Evolutionary conservation across 352 stramenopile species (phyloP), one percentile per base, ranked within the genome.

Genomic region (Pythium sukuiense): DNA sequence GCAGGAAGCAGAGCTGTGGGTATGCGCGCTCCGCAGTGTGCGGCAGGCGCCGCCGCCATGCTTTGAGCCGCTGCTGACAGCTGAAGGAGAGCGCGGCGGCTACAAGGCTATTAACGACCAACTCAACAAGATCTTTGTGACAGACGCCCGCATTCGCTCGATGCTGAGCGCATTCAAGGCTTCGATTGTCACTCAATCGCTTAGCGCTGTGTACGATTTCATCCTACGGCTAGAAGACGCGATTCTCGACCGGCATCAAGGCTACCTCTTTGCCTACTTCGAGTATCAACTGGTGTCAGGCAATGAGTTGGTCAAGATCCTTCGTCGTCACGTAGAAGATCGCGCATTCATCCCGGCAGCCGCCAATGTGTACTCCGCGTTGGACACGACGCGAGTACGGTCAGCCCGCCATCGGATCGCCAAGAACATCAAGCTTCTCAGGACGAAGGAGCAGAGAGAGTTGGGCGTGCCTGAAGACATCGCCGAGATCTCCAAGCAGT

Each of bases 111-210:
- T 93, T 26, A 80, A 76, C n/a, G 69, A 70, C 35, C 76, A 87
- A 50, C 65, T 92, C 53, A 92, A 95, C 70, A 92, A 92, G 63
- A 90, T 94, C 55, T 93, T 92, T 57, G 74, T 92, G 24, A 91
- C 79, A 7, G 85, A 93, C 58, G 59, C 65, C 35, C 41, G 76
- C 13, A 73, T 95, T 24, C 72, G 73, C 26, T 77, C 80, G n/a
- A 77, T 68, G 18, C 64, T 92, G 6, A 61, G 73, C 8, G 63
- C 80, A 16, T 90, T 90, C 35, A 91, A 88, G 50, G 70, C 65
- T 12, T 59, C 76, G 16, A 73, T 83, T 5, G 66, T 77, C 2
- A 65, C 83, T 6, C 82, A 90, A 29, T 81, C 74, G 32, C 71
- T 90, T 14, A 70, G 65, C 0, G 66, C 74, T 0, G 81, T 92